Conservation (phyloP, 2,329 filamentous ascomycete species). For the Exophiala xenobiotica region DNA sequence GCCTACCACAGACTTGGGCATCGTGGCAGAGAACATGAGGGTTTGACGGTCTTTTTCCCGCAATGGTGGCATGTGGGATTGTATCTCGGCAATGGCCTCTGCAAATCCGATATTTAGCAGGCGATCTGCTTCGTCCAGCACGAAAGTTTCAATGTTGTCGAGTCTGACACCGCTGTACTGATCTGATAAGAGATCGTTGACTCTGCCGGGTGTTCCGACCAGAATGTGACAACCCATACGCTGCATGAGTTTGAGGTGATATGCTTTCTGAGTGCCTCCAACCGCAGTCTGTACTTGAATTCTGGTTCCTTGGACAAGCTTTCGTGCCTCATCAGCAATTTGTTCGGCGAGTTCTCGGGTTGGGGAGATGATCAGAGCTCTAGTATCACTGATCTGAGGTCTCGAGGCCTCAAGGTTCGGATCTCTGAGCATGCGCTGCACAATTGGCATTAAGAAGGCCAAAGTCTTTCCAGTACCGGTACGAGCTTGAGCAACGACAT, state of each 20-base stretch:
- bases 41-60: conserved; percentile 69
- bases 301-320: conserved; percentile 63
- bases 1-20: conserved; percentile 76
- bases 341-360: conserved; percentile 52
- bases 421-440: conserved; percentile 46
- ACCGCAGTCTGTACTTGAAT: conserved; percentile 77
- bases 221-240: conserved; percentile 49
- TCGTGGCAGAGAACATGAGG: conserved; percentile 91
- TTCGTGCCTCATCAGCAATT: conserved; percentile 47
- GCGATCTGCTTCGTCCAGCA: conserved; percentile 63
- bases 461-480: conserved; percentile 54
- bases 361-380: conserved; percentile 41
- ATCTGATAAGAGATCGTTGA: conserved; percentile 49
- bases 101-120: conserved; percentile 64
- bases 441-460: conserved; percentile 49
- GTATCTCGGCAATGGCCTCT: conserved; percentile 52
- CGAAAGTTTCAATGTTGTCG: conserved; percentile 48
- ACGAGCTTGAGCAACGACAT: conserved; percentile 62
- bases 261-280: conserved; percentile 77
- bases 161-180: conserved; percentile 46
- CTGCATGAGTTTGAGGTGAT: conserved; percentile 67
- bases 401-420: conserved; percentile 33
- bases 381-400: conserved; percentile 19
- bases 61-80: conserved; percentile 53
- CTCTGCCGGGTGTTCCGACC: conserved; percentile 50